Base-by-base conservation (phyloP, 2,329 filamentous ascomycete genomes). In the Aaosphaeria arxii region DNA sequence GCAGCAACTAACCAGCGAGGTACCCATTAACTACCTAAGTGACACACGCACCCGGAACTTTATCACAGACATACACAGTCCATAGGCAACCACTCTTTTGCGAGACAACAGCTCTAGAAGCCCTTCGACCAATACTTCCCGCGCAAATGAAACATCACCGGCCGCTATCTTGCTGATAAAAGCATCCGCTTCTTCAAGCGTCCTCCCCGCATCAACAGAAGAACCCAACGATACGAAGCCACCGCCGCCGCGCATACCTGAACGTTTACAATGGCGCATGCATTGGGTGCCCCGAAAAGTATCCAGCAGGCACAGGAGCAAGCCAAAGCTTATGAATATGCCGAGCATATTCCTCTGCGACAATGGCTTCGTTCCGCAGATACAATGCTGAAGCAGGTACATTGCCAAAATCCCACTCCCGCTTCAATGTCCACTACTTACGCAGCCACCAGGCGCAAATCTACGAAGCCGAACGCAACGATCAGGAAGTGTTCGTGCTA, bases 401-500 rank as follows among this genome's bases (percentile, higher is more conserved):
- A 78, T 68, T n/a, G 28, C 31, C 47, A 17, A 28, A 43, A 24
- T 24, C 5, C 13, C 11, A 29, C 32, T 31, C 32, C 7, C 4
- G 33, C 7, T 36, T n/a, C 33, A 36, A 9, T 4, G n/a, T 30
- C 9, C 43, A 28, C 41, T 43, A 55, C 59, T 62, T 47, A 59
- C 46, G 54, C 58, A 38, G 32, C 46, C 33, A 3, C 9, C 63
- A 96, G 89, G 91, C 90, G 17, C 79, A 83, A 44, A 89, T 92
- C 59, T 96, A 96, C 66, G 81, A 94, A 61, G 81, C 82, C 39
- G 92, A 97, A 70, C 86, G 87, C 61, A 91, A 96, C 71, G 84
- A 90, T 55, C 84, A 91, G 59, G 87, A 94, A 64, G 89, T 92
- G 4, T 99, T 95, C 69, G 81, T 96, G 46, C 84, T 97, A 50